These are phyloP conservation scores for Rhizoctonia solani DNA, from an alignment of 1,284 basidiomycete species.

Conservation along the genomic window DNA sequence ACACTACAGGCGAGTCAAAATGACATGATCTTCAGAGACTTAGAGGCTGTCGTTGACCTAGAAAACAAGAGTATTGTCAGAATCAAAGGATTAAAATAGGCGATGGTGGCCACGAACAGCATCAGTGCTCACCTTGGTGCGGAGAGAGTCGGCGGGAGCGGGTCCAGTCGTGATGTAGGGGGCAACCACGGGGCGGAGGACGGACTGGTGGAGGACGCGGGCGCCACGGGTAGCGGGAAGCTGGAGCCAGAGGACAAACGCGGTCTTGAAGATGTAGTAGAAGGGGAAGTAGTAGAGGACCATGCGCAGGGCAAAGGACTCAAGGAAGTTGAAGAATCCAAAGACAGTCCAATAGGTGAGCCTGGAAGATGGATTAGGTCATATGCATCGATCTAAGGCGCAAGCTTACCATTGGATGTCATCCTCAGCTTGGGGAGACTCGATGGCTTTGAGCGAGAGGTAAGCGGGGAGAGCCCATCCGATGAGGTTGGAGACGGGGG, in stretches of 20 bases:
- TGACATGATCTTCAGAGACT: not conserved
- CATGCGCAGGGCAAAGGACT: constrained; percentile 71
- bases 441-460: constrained; percentile 84
- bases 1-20: not conserved
- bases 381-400: no score
- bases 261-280: constrained; percentile 89
- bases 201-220: constrained; percentile 32
- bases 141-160: constrained; percentile 26
- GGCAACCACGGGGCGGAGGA: constrained; percentile 37
- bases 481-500: constrained; percentile 80
- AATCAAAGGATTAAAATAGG: not conserved
- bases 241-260: constrained; percentile 87
- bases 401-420: constrained; percentile 79
- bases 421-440: constrained; percentile 70
- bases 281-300: constrained; percentile 84
- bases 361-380: not conserved
- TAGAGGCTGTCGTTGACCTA: constrained; percentile 32
- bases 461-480: constrained; percentile 85
- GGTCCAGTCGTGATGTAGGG: constrained; percentile 32
- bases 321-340: constrained; percentile 83
- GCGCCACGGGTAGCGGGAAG: constrained; percentile 62
- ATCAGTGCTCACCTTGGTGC: constrained; percentile 31
- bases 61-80: not conserved
- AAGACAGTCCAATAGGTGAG: constrained; percentile 88
- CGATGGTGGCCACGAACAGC: constrained; percentile 12